Conservation (phyloP, 108 stramenopile species). For the Conticribra guillardii region DNA sequence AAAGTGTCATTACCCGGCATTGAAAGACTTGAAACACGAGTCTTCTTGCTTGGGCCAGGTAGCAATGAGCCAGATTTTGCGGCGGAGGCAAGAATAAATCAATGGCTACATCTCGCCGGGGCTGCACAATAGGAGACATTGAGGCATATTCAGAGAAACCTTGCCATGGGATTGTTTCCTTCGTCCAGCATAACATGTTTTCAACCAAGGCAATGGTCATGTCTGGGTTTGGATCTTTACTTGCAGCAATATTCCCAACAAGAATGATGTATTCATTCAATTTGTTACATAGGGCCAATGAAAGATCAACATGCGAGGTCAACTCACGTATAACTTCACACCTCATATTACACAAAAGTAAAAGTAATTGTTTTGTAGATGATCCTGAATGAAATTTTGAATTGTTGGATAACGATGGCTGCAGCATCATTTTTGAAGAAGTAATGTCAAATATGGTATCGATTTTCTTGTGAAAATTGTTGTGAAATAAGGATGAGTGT, state of each 20-base stretch:
- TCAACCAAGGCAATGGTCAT: conserved; percentile 20
- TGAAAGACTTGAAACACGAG: conserved; percentile 46
- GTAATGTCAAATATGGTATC: conserved; percentile 7
- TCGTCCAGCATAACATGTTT: conserved; percentile 24
- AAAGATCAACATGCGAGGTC: not conserved
- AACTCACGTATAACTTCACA: not conserved
- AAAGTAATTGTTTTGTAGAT: conserved; percentile 17
- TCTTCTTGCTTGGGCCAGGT: conserved; percentile 18
- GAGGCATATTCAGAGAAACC: not conserved
- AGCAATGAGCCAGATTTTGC: not conserved
- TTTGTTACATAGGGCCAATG: conserved; percentile 3
- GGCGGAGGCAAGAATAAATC: conserved; percentile 18
- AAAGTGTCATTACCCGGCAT: conserved; percentile 32
- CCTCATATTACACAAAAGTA: conserved; percentile 16
- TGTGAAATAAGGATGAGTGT: conserved; percentile 21
- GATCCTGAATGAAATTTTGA: not conserved
- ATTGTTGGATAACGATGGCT: not conserved
- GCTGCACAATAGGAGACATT: conserved; percentile 8
- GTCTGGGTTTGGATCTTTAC: conserved; percentile 7
- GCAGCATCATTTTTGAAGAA: too few species aligned
- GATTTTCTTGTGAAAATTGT: conserved; percentile 30
- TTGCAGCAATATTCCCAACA: conserved; percentile 12
- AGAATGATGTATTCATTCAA: conserved; percentile 39
- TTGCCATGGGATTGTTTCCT: conserved; percentile 5
- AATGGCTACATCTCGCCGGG: conserved; percentile 45